Percentiles rank a stretch among this genome's conserved stretches.
These are phyloP conservation scores for Thermoascus crustaceus DNA, from an alignment of 2,329 filamentous ascomycete genomes.

Conservation along the genomic window DNA sequence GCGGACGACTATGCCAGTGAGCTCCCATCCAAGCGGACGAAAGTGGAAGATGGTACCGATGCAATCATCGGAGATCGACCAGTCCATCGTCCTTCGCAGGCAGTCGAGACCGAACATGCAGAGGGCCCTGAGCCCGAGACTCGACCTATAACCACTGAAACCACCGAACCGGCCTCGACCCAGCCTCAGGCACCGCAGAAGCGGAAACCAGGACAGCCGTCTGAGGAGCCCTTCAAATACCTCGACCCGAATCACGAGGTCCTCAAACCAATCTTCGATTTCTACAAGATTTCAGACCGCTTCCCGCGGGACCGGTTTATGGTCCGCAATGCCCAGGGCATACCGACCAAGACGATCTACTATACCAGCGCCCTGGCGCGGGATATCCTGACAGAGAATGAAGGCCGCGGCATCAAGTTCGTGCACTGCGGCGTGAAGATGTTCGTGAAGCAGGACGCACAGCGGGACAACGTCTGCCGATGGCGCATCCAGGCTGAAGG, in stretches of 20 bases:
- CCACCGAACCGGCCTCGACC: slow-evolving; percentile 14
- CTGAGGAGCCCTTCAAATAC: slow-evolving; percentile 94
- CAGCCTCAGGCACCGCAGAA: slow-evolving; percentile 21
- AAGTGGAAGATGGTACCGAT: slow-evolving; percentile 32
- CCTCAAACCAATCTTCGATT: slow-evolving; percentile 66
- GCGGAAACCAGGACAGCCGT: slow-evolving; percentile 40
- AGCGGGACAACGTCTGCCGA: slow-evolving; percentile 74
- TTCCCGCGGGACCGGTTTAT: slow-evolving; percentile 91
- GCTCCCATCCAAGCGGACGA: slow-evolving; percentile 37
- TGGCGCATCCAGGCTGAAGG: slow-evolving; percentile 97
- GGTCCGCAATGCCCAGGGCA: slow-evolving; percentile 84
- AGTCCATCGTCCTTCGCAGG: slow-evolving; percentile 23
- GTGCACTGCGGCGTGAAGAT: slow-evolving; percentile 96
- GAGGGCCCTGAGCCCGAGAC: too few species aligned
- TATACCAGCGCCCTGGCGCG: slow-evolving; percentile 81
- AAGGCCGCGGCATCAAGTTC: slow-evolving; percentile 86
- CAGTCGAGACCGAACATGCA: slow-evolving; percentile 15
- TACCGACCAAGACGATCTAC: slow-evolving; percentile 91
- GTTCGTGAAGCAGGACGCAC: slow-evolving; percentile 96
- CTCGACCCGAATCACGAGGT: slow-evolving; percentile 66
- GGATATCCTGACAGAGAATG: slow-evolving; percentile 78
- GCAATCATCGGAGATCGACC: slow-evolving; percentile 30
- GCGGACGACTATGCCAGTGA: slow-evolving; percentile 28
- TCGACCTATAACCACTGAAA: slow-evolving; percentile 19
- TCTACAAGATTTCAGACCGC: slow-evolving; percentile 74